Conservation (phyloP, 2,329 filamentous ascomycete species). For the Epichloe baconii region DNA sequence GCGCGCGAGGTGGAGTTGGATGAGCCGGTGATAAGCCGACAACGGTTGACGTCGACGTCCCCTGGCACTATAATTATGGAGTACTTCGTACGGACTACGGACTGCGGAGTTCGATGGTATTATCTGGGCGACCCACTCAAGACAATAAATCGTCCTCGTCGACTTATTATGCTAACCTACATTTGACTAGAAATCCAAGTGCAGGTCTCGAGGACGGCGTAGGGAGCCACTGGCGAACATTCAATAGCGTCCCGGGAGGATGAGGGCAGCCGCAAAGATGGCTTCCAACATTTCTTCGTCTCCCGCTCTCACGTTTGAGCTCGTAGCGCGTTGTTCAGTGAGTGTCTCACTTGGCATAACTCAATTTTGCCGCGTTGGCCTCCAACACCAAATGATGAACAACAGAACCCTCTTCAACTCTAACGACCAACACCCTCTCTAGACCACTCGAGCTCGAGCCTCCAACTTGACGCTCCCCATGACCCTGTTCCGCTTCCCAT, state of each 20-base stretch:
- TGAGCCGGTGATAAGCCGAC: constrained; percentile 18
- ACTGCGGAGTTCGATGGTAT: no score
- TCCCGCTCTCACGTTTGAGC: constrained; percentile 64
- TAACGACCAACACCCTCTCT: neutral
- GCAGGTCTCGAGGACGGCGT: neutral
- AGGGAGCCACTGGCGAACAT: neutral
- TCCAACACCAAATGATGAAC: no score
- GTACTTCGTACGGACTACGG: no score
- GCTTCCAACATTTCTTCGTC: constrained; percentile 38
- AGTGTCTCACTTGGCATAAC: constrained; percentile 17
- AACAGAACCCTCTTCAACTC: neutral
- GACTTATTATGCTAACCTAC: constrained; percentile 1
- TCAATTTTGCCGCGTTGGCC: neutral
- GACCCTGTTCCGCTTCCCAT: constrained; percentile 80
- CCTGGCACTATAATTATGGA: no score
- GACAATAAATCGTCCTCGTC: neutral
- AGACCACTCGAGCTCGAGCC: constrained; percentile 92
- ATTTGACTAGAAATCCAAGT: constrained; percentile 5
- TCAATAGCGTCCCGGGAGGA: constrained; percentile 4
- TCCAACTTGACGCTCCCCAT: constrained; percentile 78
- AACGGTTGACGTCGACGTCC: neutral
- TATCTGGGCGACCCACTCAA: neutral
- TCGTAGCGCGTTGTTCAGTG: constrained; percentile 70
- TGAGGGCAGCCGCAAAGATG: constrained; percentile 30
- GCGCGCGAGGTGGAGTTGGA: constrained; percentile 2